phyloP scores from a whole-genome alignment of 306 rosid species.

The Macrotyloma uniflorum region DNA sequence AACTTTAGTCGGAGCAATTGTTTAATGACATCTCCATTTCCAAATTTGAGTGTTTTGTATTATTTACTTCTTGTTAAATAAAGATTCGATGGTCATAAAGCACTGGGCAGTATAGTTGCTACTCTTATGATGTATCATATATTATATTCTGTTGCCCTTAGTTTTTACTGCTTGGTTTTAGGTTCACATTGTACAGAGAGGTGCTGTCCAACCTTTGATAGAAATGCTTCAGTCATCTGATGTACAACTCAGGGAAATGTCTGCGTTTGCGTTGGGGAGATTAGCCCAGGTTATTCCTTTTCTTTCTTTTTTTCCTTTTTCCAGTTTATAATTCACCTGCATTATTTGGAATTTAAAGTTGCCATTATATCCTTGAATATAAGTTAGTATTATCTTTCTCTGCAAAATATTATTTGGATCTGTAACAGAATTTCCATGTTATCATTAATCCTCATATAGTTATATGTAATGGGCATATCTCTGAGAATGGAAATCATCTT shows the following conservation, averaged over 20 bases:
- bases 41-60: slow-evolving; percentile 11
- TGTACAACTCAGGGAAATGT: slow-evolving; percentile 93
- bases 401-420: slow-evolving; percentile 18
- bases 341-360: slow-evolving; percentile 20
- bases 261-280: slow-evolving; percentile 99
- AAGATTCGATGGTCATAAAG: slow-evolving; percentile 22
- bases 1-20: slow-evolving; percentile 24
- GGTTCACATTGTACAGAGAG: slow-evolving; percentile 99
- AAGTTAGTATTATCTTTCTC: background rate
- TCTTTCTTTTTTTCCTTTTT: background rate
- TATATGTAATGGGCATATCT: background rate
- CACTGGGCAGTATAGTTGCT: slow-evolving; percentile 12
- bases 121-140: slow-evolving; percentile 28
- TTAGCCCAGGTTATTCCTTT: slow-evolving; percentile 79
- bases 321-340: slow-evolving; percentile 12
- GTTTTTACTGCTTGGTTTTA: slow-evolving; percentile 38
- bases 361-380: slow-evolving; percentile 4
- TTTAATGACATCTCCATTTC: slow-evolving; percentile 4
- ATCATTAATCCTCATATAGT: background rate
- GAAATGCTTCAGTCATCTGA: slow-evolving; percentile 98
- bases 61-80: slow-evolving; percentile 18
- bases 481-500: background rate
- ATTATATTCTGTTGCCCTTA: background rate
- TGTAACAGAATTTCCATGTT: slow-evolving; percentile 19
- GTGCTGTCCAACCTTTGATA: slow-evolving; percentile 95